Percentiles rank a stretch among this genome's conserved stretches.
Evolutionary conservation across 768 basidiomycete genomes (phyloP).

Genomic region (Ephemerocybe angulata): DNA sequence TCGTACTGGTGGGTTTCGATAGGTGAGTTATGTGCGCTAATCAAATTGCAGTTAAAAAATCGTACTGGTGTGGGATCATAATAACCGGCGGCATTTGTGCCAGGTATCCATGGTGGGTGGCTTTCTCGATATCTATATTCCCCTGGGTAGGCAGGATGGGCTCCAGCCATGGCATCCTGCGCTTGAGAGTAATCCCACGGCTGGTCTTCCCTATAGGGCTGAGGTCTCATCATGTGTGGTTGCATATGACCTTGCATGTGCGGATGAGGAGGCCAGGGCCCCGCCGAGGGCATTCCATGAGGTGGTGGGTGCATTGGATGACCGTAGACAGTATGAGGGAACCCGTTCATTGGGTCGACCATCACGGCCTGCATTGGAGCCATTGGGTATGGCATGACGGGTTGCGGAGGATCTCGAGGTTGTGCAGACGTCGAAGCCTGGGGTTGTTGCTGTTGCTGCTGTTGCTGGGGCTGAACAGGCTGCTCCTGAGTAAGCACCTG

Average conservation of each 20-base stretch:
- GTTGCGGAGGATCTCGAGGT: constrained; percentile 1
- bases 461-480: not conserved
- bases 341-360: constrained; percentile 7
- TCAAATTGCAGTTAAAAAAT: not conserved
- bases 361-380: not conserved
- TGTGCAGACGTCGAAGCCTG: constrained; percentile 17
- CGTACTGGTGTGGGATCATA: not conserved
- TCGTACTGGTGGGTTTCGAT: constrained; percentile 40
- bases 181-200: constrained; percentile 4
- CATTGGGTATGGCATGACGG: constrained; percentile 9
- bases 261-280: not conserved
- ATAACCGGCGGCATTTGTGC: not conserved
- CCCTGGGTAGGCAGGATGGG: not conserved
- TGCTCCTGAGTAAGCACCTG: not conserved
- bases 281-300: constrained; percentile 2
- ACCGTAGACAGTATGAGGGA: constrained; percentile 3
- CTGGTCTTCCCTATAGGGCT: constrained; percentile 2
- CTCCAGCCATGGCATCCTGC: not conserved
- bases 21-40: not conserved
- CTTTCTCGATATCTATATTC: constrained; percentile 10
- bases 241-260: not conserved
- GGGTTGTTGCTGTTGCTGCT: constrained; percentile 5
- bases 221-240: constrained; percentile 4
- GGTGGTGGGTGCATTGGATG: constrained; percentile 14
- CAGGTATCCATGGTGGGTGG: constrained; percentile 3